phyloP scores from a whole-genome alignment of 2,329 filamentous ascomycete species.

The Hansfordia pulvinata region DNA sequence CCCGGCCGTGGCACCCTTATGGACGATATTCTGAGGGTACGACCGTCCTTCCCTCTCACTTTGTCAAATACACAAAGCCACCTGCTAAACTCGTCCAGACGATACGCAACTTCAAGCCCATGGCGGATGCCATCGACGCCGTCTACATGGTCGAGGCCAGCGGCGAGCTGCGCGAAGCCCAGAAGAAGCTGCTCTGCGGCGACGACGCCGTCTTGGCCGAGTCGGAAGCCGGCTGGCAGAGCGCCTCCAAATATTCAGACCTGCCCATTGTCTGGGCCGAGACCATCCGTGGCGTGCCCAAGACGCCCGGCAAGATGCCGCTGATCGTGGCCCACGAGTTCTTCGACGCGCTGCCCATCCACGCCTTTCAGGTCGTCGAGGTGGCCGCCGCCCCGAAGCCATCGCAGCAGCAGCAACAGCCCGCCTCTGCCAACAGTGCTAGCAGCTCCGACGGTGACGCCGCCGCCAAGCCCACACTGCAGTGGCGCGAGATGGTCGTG shows the following conservation, averaged over 20 bases:
- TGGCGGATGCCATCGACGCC: slow-evolving; percentile 66
- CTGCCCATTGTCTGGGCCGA: slow-evolving; percentile 83
- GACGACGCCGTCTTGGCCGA: slow-evolving; percentile 52
- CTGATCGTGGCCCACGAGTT: slow-evolving; percentile 97
- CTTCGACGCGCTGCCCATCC: slow-evolving; percentile 94
- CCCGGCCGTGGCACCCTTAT: slow-evolving; percentile 91
- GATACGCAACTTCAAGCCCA: slow-evolving; percentile 66
- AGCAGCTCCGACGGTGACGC: slow-evolving; percentile 28
- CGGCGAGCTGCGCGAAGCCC: slow-evolving; percentile 57
- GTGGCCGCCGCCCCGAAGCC: slow-evolving; percentile 12
- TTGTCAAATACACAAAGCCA: slow-evolving; percentile 1
- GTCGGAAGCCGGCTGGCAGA: slow-evolving; percentile 59
- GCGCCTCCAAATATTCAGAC: slow-evolving; percentile 60
- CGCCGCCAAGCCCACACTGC: slow-evolving; percentile 23
- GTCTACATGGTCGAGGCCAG: slow-evolving; percentile 96
- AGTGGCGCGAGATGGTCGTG: slow-evolving; percentile 78
- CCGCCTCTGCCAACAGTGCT: slow-evolving; percentile 29
- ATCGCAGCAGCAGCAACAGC: slow-evolving; percentile 25
- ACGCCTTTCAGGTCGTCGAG: slow-evolving; percentile 72
- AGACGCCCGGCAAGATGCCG: slow-evolving; percentile 58
- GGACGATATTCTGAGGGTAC: slow-evolving; percentile 85
- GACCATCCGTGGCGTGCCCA: slow-evolving; percentile 68
- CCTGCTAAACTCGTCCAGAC: slow-evolving; percentile 37
- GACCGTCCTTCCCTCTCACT: slow-evolving; percentile 14
- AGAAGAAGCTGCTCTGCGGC: slow-evolving; percentile 73